Percentiles rank a stretch among this genome's conserved stretches.
phyloP scores from a whole-genome alignment of 1,284 basidiomycete species.

The Moesziomyces sp. region DNA sequence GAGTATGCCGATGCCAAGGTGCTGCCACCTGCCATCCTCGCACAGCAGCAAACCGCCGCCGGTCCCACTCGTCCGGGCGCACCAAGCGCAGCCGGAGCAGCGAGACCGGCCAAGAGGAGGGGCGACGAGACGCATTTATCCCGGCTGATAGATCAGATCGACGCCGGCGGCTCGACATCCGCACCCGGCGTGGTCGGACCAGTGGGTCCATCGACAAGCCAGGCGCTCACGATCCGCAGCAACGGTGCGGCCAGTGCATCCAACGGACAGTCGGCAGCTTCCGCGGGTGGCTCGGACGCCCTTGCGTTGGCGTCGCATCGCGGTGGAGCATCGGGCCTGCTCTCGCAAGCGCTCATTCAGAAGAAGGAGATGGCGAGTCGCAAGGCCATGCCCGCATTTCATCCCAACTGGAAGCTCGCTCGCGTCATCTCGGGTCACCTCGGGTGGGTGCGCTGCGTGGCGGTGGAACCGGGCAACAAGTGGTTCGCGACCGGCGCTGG shows the following conservation, averaged over 20 bases:
- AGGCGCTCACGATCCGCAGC: conserved; percentile 31
- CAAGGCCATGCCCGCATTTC: conserved; percentile 92
- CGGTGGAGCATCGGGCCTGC: conserved; percentile 39
- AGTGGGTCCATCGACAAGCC: conserved; percentile 24
- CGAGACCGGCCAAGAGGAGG: conserved; percentile 18
- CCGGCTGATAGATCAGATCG: conserved; percentile 39
- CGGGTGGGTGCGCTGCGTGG: conserved; percentile 96
- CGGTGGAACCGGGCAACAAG: conserved; percentile 95
- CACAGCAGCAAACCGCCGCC: conserved; percentile 83
- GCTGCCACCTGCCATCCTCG: conserved; percentile 81
- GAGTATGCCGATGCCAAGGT: conserved; percentile 89
- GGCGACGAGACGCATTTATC: conserved; percentile 27
- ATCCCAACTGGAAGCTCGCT: conserved; percentile 91
- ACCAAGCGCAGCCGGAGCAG: conserved; percentile 3
- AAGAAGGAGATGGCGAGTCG: conserved; percentile 71
- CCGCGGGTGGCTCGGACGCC: conserved; percentile 12
- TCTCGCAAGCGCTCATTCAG: conserved; percentile 60
- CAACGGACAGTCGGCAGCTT: conserved; percentile 14
- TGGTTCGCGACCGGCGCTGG: conserved; percentile 99
- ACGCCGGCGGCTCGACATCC: conserved; percentile 17
- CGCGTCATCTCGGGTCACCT: conserved; percentile 97
- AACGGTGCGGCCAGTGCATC: conserved; percentile 9
- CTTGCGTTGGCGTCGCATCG: conserved; percentile 36
- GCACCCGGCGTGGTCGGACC: conserved; percentile 15
- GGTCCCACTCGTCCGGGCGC: conserved; percentile 69